phyloP scores from a whole-genome alignment of 2,329 filamentous ascomycete species.

The Pseudogymnoascus sp. region DNA sequence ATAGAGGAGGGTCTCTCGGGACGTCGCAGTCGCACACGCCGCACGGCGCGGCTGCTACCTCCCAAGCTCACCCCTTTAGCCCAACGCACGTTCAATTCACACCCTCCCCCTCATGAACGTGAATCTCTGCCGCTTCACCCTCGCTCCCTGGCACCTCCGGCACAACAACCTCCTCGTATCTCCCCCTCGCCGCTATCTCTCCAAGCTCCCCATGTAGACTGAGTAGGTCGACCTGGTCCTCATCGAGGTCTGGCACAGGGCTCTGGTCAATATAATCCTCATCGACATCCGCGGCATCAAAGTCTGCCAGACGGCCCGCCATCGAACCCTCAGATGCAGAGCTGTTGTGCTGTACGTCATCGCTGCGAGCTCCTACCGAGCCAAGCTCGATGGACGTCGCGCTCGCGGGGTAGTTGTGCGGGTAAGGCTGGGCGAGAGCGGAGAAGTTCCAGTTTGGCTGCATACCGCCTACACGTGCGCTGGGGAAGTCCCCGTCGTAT shows the following conservation, averaged over 20 bases:
- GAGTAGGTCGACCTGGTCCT: constrained; percentile 17
- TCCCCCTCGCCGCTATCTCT: background rate
- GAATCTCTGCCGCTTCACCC: constrained; percentile 27
- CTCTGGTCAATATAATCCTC: constrained; percentile 22
- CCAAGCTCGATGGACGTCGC: background rate
- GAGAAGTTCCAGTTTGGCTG: constrained; percentile 18
- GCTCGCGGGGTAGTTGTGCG: background rate
- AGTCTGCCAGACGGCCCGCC: constrained; percentile 22
- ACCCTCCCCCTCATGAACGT: constrained; percentile 26
- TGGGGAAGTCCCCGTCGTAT: background rate
- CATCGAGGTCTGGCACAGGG: constrained; percentile 25
- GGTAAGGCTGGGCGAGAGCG: constrained; percentile 9
- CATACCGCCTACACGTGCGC: background rate
- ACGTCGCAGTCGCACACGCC: background rate
- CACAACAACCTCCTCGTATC: background rate
- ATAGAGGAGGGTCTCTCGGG: constrained; percentile 10
- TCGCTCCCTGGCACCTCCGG: constrained; percentile 14
- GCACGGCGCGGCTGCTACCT: background rate
- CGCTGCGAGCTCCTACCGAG: constrained; percentile 18
- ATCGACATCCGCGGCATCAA: constrained; percentile 18
- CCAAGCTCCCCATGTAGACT: constrained; percentile 18
- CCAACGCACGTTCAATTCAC: constrained; percentile 18
- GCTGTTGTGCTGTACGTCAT: constrained; percentile 26
- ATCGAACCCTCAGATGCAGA: constrained; percentile 21
- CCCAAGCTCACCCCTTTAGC: constrained; percentile 5